Evolutionary conservation across 495 filamentous ascomycete species (phyloP), one percentile per base, ranked within the genome.

Genomic region (Articulospora tetracladia): DNA sequence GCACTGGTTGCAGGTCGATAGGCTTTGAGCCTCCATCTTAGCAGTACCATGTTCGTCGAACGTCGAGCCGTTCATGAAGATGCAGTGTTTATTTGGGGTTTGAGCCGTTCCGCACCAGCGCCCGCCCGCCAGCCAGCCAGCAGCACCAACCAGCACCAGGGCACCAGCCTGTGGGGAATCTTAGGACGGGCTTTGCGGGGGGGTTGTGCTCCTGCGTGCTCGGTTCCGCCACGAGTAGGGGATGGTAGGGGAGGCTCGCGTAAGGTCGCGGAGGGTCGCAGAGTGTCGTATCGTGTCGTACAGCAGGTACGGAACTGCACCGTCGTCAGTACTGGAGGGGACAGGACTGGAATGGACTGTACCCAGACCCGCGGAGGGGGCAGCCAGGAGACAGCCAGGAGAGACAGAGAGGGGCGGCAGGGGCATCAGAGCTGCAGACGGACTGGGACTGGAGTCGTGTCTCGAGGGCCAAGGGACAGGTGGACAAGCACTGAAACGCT

Each of bases 1-100:
- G 54, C 66, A 69, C 57, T 66, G 60, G 34, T 56, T 53, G 58
- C 66, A 69, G 27, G 60, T 63, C 53, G 64, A 67, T 23, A 67
- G 64, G 58, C 59, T 53, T 34, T 53, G 47, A 53, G 59, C 59
- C 59, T 61, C 59, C 59, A 61, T 61, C 24, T 39, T 61, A 28
- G 24, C 22, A 44, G 20, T 36, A 61, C 53, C 59, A 61, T 61
- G 57, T 58, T 61, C 55, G 44, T 59, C 56, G 57, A 52, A 60
- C 61, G 53, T 28, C 39, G 27, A 47, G 24, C n/a, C 23, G 50
- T 55, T 47, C 27, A 47, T 22, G 34, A 52, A 39, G 53, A 39
- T 46, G n/a, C 47, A 50, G 28, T 30, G 50, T 55, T 28, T 47
- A 60, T 60, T 47, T 60, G 32, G 50, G 58, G 58, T 58, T 55